A percentile compares a stretch with the other conserved stretches of the same genome.
These are phyloP conservation scores for Erysimum cheiri DNA, from an alignment of 441 rosid genomes.

Conservation along the genomic window DNA sequence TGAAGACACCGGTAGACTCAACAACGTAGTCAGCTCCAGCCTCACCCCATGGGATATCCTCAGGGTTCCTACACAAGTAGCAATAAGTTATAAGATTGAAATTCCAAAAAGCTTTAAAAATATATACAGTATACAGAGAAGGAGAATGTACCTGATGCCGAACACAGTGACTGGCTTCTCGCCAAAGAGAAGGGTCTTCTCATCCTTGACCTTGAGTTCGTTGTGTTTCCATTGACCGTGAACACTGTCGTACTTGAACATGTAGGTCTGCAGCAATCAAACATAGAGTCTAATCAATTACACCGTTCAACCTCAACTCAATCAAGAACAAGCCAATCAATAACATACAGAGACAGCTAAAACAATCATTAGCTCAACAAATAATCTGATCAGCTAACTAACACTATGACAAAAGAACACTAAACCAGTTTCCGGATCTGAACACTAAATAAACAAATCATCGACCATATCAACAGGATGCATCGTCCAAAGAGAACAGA, in stretches of 20 bases:
- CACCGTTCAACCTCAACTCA: not conserved
- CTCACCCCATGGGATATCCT: conserved; percentile 95
- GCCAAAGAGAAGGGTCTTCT: conserved; percentile 85
- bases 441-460: not conserved
- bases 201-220: conserved; percentile 75
- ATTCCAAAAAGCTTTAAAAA: not conserved
- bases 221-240: conserved; percentile 92
- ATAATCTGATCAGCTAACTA: not conserved
- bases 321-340: not conserved
- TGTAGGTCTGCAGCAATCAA: conserved; percentile 60
- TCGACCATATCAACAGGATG: not conserved
- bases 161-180: conserved; percentile 82
- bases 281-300: not conserved
- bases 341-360: not conserved
- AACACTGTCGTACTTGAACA: conserved; percentile 94
- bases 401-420: not conserved
- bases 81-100: conserved; percentile 5
- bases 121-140: not conserved
- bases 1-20: conserved; percentile 96
- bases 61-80: conserved; percentile 78
- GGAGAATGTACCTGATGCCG: conserved; percentile 52
- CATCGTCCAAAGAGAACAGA: not conserved
- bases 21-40: conserved; percentile 83
- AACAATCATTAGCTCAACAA: not conserved
- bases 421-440: not conserved